Evolutionary conservation across 805 yeast genomes (phyloP), one percentile per base, ranked within the genome.

Genomic region (Pichia gijzeniarum): DNA sequence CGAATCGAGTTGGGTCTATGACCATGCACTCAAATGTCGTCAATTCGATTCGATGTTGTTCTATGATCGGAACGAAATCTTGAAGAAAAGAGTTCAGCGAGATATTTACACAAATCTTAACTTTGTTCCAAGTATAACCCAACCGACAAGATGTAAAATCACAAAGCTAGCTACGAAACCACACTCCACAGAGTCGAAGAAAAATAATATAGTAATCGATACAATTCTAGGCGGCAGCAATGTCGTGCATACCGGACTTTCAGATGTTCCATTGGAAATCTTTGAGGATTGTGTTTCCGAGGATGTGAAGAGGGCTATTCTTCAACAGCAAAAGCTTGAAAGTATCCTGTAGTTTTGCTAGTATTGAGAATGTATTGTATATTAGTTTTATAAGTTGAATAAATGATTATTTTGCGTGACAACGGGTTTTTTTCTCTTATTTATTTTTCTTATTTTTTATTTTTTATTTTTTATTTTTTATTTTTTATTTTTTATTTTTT

Each of bases 31-130:
- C n/a, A 83, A 91, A 28, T 78, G 89, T 3, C 72, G 83, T 51
- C 80, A 79, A 42, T 85, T 76, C 59, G 93, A 93, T 61, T 67
- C 77, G 30, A 73, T 73, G 47, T 65, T 89, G 39, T 63, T 73
- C 32, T 76, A 74, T 44, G 79, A 84, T 48, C 70, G 90, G 50
- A 69, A 67, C 18, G 73, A 75, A 20, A 67, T 74, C 33, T 61
- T 73, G 18, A 69, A 65, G 40, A 63, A 68, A 18, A 72, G 79
- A 41, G 90, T 90, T 1, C 61, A 77, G 18, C 79, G 80, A 58
- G 98, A 91, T 60, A 77, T 84, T 1, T 91, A 89, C 62, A 85
- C 96, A 0, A 95, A 95, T n/a, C 71, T 84, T 28, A 70, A 73
- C 32, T 87, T 88, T 60, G 78, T 77, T 30, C 96, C 98, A 3